A percentile compares a stretch with the other conserved stretches of the same genome.
These are phyloP conservation scores for Biancaea sappan DNA, from an alignment of 306 rosid genomes.

Conservation along the genomic window DNA sequence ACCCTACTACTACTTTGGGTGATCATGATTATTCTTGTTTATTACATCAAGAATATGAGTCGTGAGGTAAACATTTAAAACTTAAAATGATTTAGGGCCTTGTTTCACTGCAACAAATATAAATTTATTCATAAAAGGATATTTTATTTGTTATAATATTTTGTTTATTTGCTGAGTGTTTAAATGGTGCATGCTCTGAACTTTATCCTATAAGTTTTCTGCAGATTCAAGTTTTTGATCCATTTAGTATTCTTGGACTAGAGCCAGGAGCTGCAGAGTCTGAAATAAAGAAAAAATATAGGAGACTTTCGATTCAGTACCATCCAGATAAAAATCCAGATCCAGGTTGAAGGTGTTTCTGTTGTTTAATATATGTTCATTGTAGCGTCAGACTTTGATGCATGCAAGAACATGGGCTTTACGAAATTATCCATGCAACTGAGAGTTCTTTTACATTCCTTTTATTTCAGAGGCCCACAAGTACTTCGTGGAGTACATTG, in stretches of 20 bases:
- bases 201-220: constrained; percentile 8
- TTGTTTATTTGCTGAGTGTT: constrained; percentile 15
- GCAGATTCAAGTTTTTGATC: constrained; percentile 87
- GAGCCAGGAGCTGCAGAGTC: constrained; percentile 70
- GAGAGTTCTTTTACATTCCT: not conserved
- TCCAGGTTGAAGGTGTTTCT: constrained; percentile 70
- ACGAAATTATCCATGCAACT: constrained; percentile 16
- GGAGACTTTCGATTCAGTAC: constrained; percentile 82
- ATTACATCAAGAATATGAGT: constrained; percentile 83
- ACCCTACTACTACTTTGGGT: constrained; percentile 83
- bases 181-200: constrained; percentile 12
- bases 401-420: constrained; percentile 1
- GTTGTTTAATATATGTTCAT: constrained; percentile 32
- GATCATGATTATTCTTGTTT: constrained; percentile 75
- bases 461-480: constrained; percentile 69
- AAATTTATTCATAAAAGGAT: constrained; percentile 9
- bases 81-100: constrained; percentile 15
- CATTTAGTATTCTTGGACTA: constrained; percentile 82
- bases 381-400: constrained; percentile 15
- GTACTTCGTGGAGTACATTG: constrained; percentile 84
- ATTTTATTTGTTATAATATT: constrained; percentile 15
- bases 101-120: not conserved
- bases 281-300: constrained; percentile 85
- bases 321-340: constrained; percentile 99
- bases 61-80: constrained; percentile 62